phyloP scores from a whole-genome alignment of 208 protist species.

The Acanthamoeba sp. region DNA sequence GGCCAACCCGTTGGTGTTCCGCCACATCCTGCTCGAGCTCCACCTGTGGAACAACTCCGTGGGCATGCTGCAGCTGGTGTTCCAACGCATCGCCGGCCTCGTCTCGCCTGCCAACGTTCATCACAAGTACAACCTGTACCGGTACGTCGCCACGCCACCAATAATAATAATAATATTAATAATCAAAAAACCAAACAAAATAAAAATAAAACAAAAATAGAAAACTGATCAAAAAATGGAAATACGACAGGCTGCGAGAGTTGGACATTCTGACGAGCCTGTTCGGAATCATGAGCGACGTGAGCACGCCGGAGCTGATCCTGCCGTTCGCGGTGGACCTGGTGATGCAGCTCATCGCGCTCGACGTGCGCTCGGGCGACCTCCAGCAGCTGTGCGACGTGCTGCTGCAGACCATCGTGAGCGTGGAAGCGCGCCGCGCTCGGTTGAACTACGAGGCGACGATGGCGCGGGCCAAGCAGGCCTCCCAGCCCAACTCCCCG shows the following conservation, averaged over 20 bases:
- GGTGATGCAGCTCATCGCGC: not conserved
- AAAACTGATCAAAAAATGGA: too few relatives aligned
- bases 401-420: constrained; percentile 43
- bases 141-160: too few relatives aligned
- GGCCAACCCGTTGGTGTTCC: constrained; percentile 20
- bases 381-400: constrained; percentile 57
- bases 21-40: constrained; percentile 52
- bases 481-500: constrained; percentile 22
- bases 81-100: constrained; percentile 27
- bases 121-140: constrained; percentile 40
- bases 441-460: constrained; percentile 5
- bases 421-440: not conserved
- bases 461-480: constrained; percentile 50
- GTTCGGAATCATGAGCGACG: constrained; percentile 56
- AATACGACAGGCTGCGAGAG: constrained; percentile 47
- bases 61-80: constrained; percentile 53
- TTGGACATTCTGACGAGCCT: constrained; percentile 2
- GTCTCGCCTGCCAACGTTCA: constrained; percentile 14
- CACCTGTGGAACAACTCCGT: constrained; percentile 67
- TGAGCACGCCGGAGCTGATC: constrained; percentile 22
- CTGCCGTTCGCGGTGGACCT: constrained; percentile 33
- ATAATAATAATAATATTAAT: too few relatives aligned
- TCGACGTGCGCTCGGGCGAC: constrained; percentile 35
- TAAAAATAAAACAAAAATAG: too few relatives aligned
- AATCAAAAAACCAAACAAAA: too few relatives aligned